Conservation (phyloP, 2,329 filamentous ascomycete genomes). For the Fusarium newnesense region DNA sequence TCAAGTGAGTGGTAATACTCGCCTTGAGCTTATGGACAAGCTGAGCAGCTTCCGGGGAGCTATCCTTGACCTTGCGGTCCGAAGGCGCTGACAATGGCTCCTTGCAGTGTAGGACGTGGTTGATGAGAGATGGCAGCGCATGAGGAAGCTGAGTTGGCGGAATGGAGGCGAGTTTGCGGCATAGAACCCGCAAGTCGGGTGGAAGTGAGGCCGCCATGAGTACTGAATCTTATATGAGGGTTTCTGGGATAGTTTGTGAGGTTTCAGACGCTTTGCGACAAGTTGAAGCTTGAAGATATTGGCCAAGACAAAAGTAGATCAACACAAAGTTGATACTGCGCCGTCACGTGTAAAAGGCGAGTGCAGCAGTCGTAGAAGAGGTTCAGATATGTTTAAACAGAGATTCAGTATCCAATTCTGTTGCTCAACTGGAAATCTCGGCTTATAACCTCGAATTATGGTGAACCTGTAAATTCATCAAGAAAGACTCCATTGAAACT, state of each 20-base stretch:
- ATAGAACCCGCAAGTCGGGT: constrained; percentile 72
- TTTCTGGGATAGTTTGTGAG: not conserved
- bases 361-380: not conserved
- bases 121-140: constrained; percentile 75
- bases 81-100: constrained; percentile 71
- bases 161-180: constrained; percentile 76
- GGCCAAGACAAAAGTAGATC: constrained; percentile 1
- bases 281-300: constrained; percentile 6
- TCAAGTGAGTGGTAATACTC: constrained; percentile 79
- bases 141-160: constrained; percentile 78
- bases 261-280: constrained; percentile 28
- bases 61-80: constrained; percentile 69
- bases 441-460: constrained; percentile 11
- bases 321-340: constrained; percentile 14
- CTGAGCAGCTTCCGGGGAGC: constrained; percentile 71
- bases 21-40: constrained; percentile 85
- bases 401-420: not conserved
- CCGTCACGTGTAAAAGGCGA: not conserved
- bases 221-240: not conserved
- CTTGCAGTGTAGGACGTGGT: constrained; percentile 66
- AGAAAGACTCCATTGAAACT: constrained; percentile 30
- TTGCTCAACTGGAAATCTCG: not conserved
- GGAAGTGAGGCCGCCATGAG: constrained; percentile 53
- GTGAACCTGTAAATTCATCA: constrained; percentile 27
- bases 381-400: no score